Evolutionary conservation across 495 filamentous ascomycete species (phyloP).

Genomic region (Aspergillus biplanus): DNA sequence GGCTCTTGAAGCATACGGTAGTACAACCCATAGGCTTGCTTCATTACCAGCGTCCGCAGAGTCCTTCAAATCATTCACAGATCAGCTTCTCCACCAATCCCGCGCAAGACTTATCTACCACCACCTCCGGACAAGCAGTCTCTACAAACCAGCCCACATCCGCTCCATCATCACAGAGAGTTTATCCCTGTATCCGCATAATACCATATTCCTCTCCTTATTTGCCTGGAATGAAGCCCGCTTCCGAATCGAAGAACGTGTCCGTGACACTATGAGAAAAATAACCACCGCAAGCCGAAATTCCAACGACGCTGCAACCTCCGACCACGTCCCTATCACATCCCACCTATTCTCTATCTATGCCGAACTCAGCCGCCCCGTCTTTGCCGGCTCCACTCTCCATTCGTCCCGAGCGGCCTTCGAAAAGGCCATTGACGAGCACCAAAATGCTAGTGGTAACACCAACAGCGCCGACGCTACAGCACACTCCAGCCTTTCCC

Average conservation of each 20-base stretch:
- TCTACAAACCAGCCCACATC: conserved; percentile 66
- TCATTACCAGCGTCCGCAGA: conserved; percentile 36
- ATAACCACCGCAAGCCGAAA: conserved; percentile 37
- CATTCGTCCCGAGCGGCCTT: conserved; percentile 69
- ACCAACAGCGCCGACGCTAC: conserved; percentile 40
- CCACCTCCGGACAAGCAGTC: conserved; percentile 58
- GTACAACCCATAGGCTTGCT: conserved; percentile 46
- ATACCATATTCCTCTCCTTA: conserved; percentile 75
- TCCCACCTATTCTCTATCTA: conserved; percentile 66
- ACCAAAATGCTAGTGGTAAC: conserved; percentile 33
- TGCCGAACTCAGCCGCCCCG: conserved; percentile 59
- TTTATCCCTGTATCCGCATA: conserved; percentile 68
- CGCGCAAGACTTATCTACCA: conserved; percentile 69
- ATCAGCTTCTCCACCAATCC: conserved; percentile 66
- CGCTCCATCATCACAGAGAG: conserved; percentile 62
- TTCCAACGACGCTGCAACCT: conserved; percentile 22
- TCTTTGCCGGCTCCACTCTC: conserved; percentile 51
- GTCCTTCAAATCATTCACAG: conserved; percentile 36
- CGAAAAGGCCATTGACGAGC: conserved; percentile 62
- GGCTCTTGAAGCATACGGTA: conserved; percentile 54
- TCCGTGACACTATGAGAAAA: conserved; percentile 61
- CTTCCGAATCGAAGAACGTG: conserved; percentile 71
- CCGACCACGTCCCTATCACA: conserved; percentile 50
- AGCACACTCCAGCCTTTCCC: conserved; percentile 43
- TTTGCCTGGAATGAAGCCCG: conserved; percentile 72